Evolutionary conservation across 768 basidiomycete genomes (phyloP), one percentile per base, ranked within the genome.

Genomic region (Leccinum sublutescens): DNA sequence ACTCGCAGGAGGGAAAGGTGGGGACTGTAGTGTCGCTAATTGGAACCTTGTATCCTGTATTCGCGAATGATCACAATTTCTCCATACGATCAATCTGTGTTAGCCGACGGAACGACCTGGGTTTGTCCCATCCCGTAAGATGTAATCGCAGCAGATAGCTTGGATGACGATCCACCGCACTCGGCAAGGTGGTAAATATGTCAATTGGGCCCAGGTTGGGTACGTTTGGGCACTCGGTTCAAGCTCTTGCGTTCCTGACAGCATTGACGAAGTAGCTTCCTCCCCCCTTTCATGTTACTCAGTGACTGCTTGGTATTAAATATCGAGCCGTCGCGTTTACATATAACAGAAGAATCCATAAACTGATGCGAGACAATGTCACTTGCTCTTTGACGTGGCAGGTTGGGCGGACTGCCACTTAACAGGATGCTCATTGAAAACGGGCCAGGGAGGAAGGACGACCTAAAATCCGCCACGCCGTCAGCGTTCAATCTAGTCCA

Each of bases 381-480:
- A 66, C 57, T 66, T 64, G 4, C 54, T 66, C 57, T 71, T 68
- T 27, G 70, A 58, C 58, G 61, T 10, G 10, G 33, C 19, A 2
- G 66, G 58, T n/a, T 68, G 68, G 50, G 64, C n/a, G 15, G 66
- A 29, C 47, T 62, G 60, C 68, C 69, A 69, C 47, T 69, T 53
- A 52, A 69, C 59, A 4, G 68, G 59, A 36, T 69, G 57, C 19
- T 48, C 48, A 27, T 69, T 71, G 40, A 61, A 69, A 71, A 82
- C 74, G 0, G 85, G 81, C 90, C 90, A 92, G 9, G 85, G 85
- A 0, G 89, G 90, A 4, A 91, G 60, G 12, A 85, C 76, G 50
- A 79, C 71, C 89, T 91, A 6, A 5, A 19, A 14, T 11, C 7
- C 49, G 25, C 19, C 29, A 2, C 21, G 47, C 19, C 7, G 36